A percentile compares a stretch with the other conserved stretches of the same genome.
Conservation (phyloP, 805 yeast genomes). For the Yamadazyma phyllophila region DNA sequence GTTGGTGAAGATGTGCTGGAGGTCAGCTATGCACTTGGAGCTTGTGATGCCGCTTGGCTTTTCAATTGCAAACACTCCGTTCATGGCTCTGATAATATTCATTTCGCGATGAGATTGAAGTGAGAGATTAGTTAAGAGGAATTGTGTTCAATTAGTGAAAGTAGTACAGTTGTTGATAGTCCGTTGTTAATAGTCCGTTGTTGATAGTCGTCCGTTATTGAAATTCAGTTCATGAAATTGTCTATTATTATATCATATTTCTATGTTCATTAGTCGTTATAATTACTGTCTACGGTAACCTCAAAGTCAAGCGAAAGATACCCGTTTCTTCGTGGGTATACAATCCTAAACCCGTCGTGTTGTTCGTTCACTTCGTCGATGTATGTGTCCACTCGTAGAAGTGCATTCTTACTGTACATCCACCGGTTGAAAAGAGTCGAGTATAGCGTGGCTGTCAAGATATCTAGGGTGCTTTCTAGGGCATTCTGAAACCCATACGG, state of each 20-base stretch:
- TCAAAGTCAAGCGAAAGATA: slow-evolving; percentile 45
- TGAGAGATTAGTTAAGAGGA: background rate
- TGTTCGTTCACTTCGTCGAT: slow-evolving; percentile 21
- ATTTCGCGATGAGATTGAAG: slow-evolving; percentile 25
- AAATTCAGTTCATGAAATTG: too few relatives aligned
- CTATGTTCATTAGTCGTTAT: too few relatives aligned
- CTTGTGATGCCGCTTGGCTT: slow-evolving; percentile 88
- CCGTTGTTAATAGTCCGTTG: too few relatives aligned
- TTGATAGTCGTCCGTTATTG: too few relatives aligned
- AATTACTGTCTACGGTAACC: too few relatives aligned
- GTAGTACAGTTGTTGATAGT: too few relatives aligned
- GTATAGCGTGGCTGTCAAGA: slow-evolving; percentile 38
- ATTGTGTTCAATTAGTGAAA: too few relatives aligned
- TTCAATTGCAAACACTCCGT: slow-evolving; percentile 88
- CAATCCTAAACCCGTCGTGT: slow-evolving; percentile 20
- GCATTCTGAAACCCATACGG: slow-evolving; percentile 25
- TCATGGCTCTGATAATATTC: slow-evolving; percentile 47
- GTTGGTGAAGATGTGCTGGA: slow-evolving; percentile 62
- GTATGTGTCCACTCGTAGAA: slow-evolving; percentile 39
- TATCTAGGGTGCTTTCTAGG: slow-evolving; percentile 41
- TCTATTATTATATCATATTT: background rate
- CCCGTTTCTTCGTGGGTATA: slow-evolving; percentile 39
- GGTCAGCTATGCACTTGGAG: slow-evolving; percentile 61
- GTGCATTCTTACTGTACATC: slow-evolving; percentile 24
- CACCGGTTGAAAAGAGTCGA: slow-evolving; percentile 12